Evolutionary conservation across 495 filamentous ascomycete genomes (phyloP), one percentile per base, ranked within the genome.

Genomic region (Neurospora sp.): DNA sequence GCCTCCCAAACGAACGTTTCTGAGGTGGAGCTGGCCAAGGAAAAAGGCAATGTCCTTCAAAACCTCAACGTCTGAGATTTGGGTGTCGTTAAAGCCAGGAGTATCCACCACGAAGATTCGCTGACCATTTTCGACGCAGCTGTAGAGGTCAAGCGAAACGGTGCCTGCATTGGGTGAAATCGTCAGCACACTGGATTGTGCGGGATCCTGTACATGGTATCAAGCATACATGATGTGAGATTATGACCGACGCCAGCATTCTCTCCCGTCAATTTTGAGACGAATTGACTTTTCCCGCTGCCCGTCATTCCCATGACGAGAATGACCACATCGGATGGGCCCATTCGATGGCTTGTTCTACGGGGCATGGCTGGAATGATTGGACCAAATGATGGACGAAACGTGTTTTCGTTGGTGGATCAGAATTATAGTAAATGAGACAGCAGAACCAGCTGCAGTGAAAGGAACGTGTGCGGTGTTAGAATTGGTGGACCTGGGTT

Each of bases 71-170:
- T 86, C 84, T 7, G 79, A 79, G 11, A 73, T 69, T 24, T 71
- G 71, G 0, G 83, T 85, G 74, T 87, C 85, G 69, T 84, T 79
- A 70, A 87, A 86, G 9, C 85, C 84, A 7, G 85, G 83, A 3
- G 83, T 85, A 75, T 87, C 85, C 37, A 85, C 71, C 2, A 82
- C 73, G 59, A 71, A 73, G 38, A 81, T 77, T 2, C 66, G 71
- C 19, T 71, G 73, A n/a, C 74, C 78, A 39, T 78, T 40, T 39
- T 76, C 66, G n/a, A 48, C 21, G 72, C 70, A 76, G 39, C 48
- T 59, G n/a, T 48, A 62, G 1, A 45, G 19, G 13, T 70, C 70
- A 10, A 70, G 28, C 24, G 71, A 70, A 39, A 48, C 15, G 19
- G 74, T 71, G 9, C 40, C 72, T 73, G 28, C 7, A 9, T 31